phyloP scores from a whole-genome alignment of 441 rosid genomes.

The Kokia cookei region DNA sequence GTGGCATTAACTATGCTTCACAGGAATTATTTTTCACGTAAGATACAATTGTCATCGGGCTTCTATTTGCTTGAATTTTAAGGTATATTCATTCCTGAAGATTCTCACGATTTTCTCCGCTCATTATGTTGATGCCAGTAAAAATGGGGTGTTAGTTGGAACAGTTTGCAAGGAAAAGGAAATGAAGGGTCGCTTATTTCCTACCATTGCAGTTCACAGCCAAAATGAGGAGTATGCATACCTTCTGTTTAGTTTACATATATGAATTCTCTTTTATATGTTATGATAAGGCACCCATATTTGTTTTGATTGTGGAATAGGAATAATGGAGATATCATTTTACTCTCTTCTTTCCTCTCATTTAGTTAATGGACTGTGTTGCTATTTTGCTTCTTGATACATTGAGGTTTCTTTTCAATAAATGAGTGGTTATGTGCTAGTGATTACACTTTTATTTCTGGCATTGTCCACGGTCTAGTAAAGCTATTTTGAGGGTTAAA shows the following conservation, averaged over 20 bases:
- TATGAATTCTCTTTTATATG: not conserved
- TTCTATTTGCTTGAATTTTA: not conserved
- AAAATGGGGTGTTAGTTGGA: conserved; percentile 73
- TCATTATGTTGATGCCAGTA: conserved; percentile 39
- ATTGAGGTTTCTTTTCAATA: not conserved
- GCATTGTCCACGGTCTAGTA: not conserved
- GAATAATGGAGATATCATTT: not conserved
- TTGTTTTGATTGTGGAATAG: not conserved
- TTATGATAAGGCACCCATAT: not conserved
- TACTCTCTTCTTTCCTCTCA: not conserved
- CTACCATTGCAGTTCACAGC: conserved; percentile 93
- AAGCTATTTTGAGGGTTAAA: not conserved
- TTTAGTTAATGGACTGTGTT: not conserved
- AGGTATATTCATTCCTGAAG: not conserved
- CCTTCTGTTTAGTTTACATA: conserved; percentile 9
- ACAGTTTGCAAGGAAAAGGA: conserved; percentile 61
- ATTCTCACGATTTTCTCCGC: conserved; percentile 3
- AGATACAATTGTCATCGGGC: conserved; percentile 22
- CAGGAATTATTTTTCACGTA: conserved; percentile 95
- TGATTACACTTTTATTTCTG: not conserved
- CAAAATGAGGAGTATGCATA: conserved; percentile 84
- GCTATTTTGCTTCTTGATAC: not conserved
- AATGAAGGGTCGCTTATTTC: conserved; percentile 67
- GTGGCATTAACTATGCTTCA: conserved; percentile 80
- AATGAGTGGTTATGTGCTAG: not conserved